phyloP scores from a whole-genome alignment of 2,329 filamentous ascomycete species.

The Penicillium glabrum region DNA sequence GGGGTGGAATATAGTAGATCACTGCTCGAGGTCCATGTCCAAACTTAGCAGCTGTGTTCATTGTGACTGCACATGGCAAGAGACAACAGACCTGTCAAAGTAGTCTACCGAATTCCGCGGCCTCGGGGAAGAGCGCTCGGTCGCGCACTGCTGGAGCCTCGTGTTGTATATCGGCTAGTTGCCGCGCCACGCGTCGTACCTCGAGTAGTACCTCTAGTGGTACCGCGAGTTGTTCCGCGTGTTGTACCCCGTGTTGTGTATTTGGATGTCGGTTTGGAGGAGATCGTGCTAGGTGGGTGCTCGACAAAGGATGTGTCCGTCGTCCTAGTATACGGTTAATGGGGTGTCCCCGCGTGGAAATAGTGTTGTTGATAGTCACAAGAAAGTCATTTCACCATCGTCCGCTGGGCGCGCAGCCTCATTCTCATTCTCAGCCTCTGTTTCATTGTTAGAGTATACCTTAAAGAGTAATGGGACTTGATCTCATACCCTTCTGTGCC shows the following conservation, averaged over 20 bases:
- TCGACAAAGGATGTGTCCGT: slow-evolving; percentile 91
- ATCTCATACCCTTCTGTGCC: slow-evolving; percentile 45
- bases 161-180: slow-evolving; percentile 37
- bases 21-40: not conserved
- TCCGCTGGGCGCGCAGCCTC: slow-evolving; percentile 37
- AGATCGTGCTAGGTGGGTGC: slow-evolving; percentile 62
- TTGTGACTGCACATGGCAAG: not conserved
- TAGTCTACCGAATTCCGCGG: slow-evolving; percentile 37
- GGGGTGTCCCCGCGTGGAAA: not conserved
- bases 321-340: slow-evolving; percentile 58
- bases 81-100: not conserved
- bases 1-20: not conserved
- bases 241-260: slow-evolving; percentile 27
- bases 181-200: slow-evolving; percentile 24
- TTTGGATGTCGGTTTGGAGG: slow-evolving; percentile 47
- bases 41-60: not conserved
- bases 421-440: slow-evolving; percentile 36
- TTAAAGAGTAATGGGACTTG: not conserved
- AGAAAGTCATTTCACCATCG: slow-evolving; percentile 77
- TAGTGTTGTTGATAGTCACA: slow-evolving; percentile 54
- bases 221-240: slow-evolving; percentile 28
- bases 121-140: slow-evolving; percentile 42
- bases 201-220: slow-evolving; percentile 10
- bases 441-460: slow-evolving; percentile 13
- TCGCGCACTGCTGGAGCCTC: slow-evolving; percentile 34